Conservation (phyloP, 2,329 filamentous ascomycete genomes). For the Eutypa lata region DNA sequence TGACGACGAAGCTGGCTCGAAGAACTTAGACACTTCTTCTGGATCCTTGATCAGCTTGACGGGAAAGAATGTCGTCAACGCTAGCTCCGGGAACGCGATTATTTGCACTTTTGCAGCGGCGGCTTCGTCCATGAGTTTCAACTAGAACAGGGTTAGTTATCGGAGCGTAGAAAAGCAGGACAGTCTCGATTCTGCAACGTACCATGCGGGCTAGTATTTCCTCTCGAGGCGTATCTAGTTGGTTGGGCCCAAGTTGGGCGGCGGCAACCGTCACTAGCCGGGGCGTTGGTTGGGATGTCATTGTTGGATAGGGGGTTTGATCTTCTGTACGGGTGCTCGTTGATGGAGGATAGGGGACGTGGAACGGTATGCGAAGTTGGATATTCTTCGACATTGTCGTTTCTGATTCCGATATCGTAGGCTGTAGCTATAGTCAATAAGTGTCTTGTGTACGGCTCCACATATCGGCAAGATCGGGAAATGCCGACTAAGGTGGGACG, state of each 20-base stretch:
- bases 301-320: not conserved
- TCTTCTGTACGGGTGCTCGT: too few relatives aligned
- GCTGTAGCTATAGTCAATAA: too few relatives aligned
- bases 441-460: too few relatives aligned
- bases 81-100: constrained; percentile 52
- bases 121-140: constrained; percentile 45
- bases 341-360: too few relatives aligned
- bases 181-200: too few relatives aligned
- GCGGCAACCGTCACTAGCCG: constrained; percentile 43
- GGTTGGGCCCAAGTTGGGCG: constrained; percentile 49
- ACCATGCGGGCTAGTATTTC: constrained; percentile 44
- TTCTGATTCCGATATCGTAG: too few relatives aligned
- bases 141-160: too few relatives aligned
- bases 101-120: constrained; percentile 42
- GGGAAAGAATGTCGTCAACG: constrained; percentile 56
- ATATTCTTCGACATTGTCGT: too few relatives aligned
- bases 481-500: too few relatives aligned
- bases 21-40: constrained; percentile 44
- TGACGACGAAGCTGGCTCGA: constrained; percentile 44
- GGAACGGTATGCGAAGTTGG: too few relatives aligned
- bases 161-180: too few relatives aligned
- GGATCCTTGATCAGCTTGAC: constrained; percentile 44
- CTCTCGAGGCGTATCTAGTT: constrained; percentile 36
- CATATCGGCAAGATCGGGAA: too few relatives aligned
- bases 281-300: constrained; percentile 1